Evolutionary conservation across 495 filamentous ascomycete genomes (phyloP), one percentile per base, ranked within the genome.

Genomic region (Trichoderma virens): DNA sequence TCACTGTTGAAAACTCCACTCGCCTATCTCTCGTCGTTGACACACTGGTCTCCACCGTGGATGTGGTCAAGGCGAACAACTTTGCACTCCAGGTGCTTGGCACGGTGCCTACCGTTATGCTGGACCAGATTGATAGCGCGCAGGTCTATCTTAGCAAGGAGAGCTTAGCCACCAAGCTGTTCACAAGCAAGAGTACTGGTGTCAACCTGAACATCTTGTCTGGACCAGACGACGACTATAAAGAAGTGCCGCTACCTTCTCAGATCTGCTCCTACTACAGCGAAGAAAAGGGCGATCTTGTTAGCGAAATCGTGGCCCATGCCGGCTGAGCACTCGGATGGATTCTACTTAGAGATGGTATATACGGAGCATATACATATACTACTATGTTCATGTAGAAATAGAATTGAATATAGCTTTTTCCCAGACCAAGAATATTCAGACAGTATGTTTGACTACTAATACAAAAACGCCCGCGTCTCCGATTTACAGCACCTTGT

Each of bases 121-220:
- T 98, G 60, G 95, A 98, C 73, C 91, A 97, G 78, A 88, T 97
- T 60, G 94, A 98, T 72, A 89, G 91, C 64, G 94, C 91, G 23
- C 85, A 86, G 45, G 74, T 98, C 63, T 98, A 96, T 76, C 82
- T 98, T 23, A 83, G 86, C 69, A 87, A 87, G 70, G 88, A 92
- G 67, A 91, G 88, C 71, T 74, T 87, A 54, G 77, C 77, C 32
- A 90, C 91, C 0, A 89, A 96, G 74, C 79, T 98, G 45, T 97
- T 92, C 75, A 87, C 88, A 34, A 92, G 87, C 78, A 98, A 98
- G 78, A 91, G 83, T 65, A 82, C 85, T 6, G 82, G 86, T 20
- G 79, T 98, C 66, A 98, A 98, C 73, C 80, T 98, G 66, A 91
- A 92, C 69, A 79, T 98, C 64, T 79, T 88, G 3, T 77, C 86